Base-by-base conservation (phyloP, 805 yeast species). In the Candida xyloterini region DNA sequence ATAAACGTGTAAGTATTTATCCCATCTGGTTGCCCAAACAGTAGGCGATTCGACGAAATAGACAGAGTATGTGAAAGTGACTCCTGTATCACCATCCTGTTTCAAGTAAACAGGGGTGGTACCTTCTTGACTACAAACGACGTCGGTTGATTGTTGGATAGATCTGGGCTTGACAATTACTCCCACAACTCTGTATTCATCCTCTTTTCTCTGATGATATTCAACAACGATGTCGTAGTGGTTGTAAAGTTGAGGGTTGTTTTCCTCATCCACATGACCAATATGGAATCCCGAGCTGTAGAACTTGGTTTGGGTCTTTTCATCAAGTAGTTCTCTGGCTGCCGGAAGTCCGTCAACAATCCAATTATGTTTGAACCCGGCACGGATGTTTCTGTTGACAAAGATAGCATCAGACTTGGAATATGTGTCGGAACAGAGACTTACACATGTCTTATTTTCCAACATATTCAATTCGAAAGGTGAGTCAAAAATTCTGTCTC, bases 11-110 rank as follows among this genome's bases (percentile, higher is more conserved):
- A 93, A 71, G 60, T 93, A 93, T 63, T 88, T 87, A 63, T 93
- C 99, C 99, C 99, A 93, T 67, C 99, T 81, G 2, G 98, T 91
- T 24, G 97, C 98, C 98, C 98, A 93, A 4, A 80, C 78, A 2
- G 93, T 85, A 5, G 69, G 71, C 7, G 91, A 82, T 39, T 74
- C 75, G 15, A 66, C 60, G 72, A 91, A 93, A 25, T 60, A 66
- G 14, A 91, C 93, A 2, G 93, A 81, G 64, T 93, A 93, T n/a
- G 95, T 77, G 67, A 79, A 93, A 14, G 71, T 58, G n/a, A 91
- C 95, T 1, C 61, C 58, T 5, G 81, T 73, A 25, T 73, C 79
- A 10, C 57, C 59, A 15, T 71, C 73, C 34, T 73, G 73, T 35
- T 65, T 66, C 51, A 87, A 69, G 3, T 53, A 51, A 23, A 84